A percentile compares a stretch with the other conserved stretches of the same genome.
phyloP scores from a whole-genome alignment of 2,329 filamentous ascomycete species.

The Spiromastix sp. region DNA sequence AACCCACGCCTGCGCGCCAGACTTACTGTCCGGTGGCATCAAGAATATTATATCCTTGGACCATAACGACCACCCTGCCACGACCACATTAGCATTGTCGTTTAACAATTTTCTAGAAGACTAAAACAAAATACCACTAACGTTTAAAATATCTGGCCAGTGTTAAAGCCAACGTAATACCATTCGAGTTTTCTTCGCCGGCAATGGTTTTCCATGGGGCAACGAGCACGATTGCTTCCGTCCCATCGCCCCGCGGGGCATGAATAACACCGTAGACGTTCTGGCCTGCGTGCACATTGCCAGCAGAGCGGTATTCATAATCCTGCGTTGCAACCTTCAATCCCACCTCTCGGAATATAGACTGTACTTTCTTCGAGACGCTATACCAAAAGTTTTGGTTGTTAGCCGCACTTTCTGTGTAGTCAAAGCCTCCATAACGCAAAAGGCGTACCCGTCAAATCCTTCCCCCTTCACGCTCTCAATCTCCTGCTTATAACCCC shows the following conservation, averaged over 20 bases:
- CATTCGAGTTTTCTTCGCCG: constrained; percentile 70
- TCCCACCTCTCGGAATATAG: constrained; percentile 66
- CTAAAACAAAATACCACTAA: constrained; percentile 20
- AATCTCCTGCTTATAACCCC: constrained; percentile 80
- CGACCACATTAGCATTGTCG: background rate
- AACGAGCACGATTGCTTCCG: constrained; percentile 88
- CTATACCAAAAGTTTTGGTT: constrained; percentile 11
- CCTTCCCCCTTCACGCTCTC: constrained; percentile 38
- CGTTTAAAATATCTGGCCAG: constrained; percentile 90
- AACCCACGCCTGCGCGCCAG: constrained; percentile 91
- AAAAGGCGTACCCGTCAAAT: constrained; percentile 24
- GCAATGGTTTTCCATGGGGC: constrained; percentile 80
- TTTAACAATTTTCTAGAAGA: background rate
- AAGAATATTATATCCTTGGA: constrained; percentile 96
- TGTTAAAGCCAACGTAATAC: constrained; percentile 75
- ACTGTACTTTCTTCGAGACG: constrained; percentile 60
- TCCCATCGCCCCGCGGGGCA: constrained; percentile 88
- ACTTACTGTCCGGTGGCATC: constrained; percentile 76
- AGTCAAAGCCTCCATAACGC: constrained; percentile 4
- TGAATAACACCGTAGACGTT: constrained; percentile 92
- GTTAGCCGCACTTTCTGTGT: background rate
- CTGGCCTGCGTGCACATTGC: constrained; percentile 63
- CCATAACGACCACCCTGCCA: constrained; percentile 82
- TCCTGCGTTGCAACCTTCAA: constrained; percentile 81
- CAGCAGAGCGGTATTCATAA: constrained; percentile 74